Evolutionary conservation across 441 rosid genomes (phyloP).

Genomic region (Populus trichocarpa): DNA sequence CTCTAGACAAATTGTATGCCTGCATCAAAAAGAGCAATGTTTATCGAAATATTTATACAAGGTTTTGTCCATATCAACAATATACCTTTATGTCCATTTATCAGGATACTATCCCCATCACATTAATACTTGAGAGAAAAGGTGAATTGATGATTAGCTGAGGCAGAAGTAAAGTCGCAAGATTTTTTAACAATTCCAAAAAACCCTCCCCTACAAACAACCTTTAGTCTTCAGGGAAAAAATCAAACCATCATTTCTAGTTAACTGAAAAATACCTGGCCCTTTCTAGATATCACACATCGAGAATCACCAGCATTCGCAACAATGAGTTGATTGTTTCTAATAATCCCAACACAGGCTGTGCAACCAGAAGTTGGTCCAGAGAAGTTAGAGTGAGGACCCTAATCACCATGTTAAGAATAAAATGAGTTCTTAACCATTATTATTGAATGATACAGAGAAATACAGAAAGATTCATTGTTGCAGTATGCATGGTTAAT

Average conservation of each 20-base stretch:
- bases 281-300: constrained; percentile 87
- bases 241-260: background rate
- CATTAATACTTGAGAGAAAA: background rate
- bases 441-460: background rate
- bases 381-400: constrained; percentile 85
- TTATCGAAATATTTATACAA: background rate
- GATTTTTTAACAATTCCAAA: background rate
- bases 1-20: constrained; percentile 90
- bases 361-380: constrained; percentile 89
- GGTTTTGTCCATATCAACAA: background rate
- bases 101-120: background rate
- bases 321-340: constrained; percentile 65
- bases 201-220: background rate
- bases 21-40: constrained; percentile 22
- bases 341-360: constrained; percentile 83
- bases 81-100: background rate
- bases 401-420: constrained; percentile 38
- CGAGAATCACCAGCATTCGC: constrained; percentile 98
- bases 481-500: background rate
- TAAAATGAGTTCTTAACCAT: background rate
- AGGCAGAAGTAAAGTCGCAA: background rate
- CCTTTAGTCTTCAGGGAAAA: background rate
- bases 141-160: background rate
- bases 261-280: constrained; percentile 58
- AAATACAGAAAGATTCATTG: background rate